Conservation (phyloP, 768 basidiomycete genomes). For the Naganishia vaughanmartiniae region DNA sequence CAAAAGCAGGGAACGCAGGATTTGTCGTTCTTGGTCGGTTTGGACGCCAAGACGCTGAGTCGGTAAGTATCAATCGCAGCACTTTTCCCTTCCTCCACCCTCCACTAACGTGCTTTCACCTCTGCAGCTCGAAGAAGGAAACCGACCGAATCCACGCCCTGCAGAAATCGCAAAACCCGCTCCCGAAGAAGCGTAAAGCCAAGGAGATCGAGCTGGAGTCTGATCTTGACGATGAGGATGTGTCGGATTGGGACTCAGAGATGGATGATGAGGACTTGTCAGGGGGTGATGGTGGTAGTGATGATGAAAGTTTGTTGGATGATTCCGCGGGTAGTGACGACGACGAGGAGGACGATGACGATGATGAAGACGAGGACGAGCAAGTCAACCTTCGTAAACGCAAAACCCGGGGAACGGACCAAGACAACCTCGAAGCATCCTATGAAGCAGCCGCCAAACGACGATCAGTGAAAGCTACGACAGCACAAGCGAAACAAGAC, state of each 20-base stretch:
- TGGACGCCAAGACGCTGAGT: constrained; percentile 78
- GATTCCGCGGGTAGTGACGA: constrained; percentile 11
- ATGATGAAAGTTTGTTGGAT: constrained; percentile 9
- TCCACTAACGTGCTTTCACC: neutral
- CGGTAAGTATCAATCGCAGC: constrained; percentile 57
- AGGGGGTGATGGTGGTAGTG: constrained; percentile 32
- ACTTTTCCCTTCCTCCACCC: too few relatives aligned
- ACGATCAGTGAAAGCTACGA: too few relatives aligned
- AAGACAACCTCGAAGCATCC: constrained; percentile 64
- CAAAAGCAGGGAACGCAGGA: constrained; percentile 44
- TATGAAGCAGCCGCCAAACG: constrained; percentile 44
- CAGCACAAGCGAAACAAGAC: constrained; percentile 23
- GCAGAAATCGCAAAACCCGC: constrained; percentile 58
- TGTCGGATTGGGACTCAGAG: constrained; percentile 29
- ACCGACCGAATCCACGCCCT: constrained; percentile 68
- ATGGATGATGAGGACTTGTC: constrained; percentile 30
- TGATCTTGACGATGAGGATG: constrained; percentile 49
- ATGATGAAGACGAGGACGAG: constrained; percentile 19
- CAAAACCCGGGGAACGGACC: constrained; percentile 61
- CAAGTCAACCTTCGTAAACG: constrained; percentile 18
- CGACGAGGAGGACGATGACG: constrained; percentile 27
- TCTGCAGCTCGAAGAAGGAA: constrained; percentile 80
- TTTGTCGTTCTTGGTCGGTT: constrained; percentile 62
- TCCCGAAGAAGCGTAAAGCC: constrained; percentile 56
- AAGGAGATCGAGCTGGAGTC: constrained; percentile 57